Conservation (phyloP, 2,329 filamentous ascomycete genomes). For the Penicillium sp. region DNA sequence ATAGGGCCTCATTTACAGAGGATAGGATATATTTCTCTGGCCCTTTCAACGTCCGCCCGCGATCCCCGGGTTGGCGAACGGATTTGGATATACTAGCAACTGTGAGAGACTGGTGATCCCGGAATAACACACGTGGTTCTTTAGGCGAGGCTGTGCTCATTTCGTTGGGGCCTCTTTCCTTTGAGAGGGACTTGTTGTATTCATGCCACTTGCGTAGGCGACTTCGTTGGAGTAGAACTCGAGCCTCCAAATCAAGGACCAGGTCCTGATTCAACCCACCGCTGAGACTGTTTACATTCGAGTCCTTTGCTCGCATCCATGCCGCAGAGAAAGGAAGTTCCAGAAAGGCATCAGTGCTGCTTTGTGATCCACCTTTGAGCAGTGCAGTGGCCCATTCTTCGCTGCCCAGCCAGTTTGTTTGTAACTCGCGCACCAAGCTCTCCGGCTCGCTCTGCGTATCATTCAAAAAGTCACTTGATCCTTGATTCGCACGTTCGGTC, state of each 20-base stretch:
- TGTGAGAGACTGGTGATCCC: conserved; percentile 39
- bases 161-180: conserved; percentile 11
- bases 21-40: conserved; percentile 35
- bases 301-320: conserved; percentile 65
- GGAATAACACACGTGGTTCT: conserved; percentile 29
- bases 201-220: conserved; percentile 71
- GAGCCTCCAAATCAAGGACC: conserved; percentile 67
- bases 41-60: conserved; percentile 19
- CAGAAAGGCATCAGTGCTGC: conserved; percentile 62
- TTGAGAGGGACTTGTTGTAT: conserved; percentile 52
- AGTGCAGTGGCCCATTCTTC: conserved; percentile 71
- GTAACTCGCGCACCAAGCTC: conserved; percentile 49
- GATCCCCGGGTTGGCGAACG: conserved; percentile 30
- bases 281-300: conserved; percentile 46
- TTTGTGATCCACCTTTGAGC: conserved; percentile 62
- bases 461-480: conserved; percentile 22
- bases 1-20: conserved; percentile 35
- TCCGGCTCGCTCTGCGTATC: conserved; percentile 39
- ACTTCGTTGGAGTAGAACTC: conserved; percentile 64
- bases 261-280: conserved; percentile 31
- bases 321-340: conserved; percentile 66
- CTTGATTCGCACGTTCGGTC: conserved; percentile 28
- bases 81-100: conserved; percentile 39
- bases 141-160: conserved; percentile 6
- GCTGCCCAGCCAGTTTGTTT: conserved; percentile 74